Conservation (phyloP, 2,329 filamentous ascomycete species). For the Diaporthe ampelina region DNA sequence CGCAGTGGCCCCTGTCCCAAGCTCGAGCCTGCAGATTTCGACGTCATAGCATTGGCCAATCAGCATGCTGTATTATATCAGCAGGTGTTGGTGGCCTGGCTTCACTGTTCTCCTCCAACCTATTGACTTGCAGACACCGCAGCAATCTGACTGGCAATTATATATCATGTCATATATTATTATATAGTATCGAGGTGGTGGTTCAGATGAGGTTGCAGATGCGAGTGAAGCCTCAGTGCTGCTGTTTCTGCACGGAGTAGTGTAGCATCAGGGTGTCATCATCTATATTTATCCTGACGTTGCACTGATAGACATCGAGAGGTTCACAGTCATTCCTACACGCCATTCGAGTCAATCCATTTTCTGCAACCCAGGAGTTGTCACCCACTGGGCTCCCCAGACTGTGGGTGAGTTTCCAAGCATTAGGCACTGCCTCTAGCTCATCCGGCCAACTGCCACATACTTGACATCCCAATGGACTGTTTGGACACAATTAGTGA, state of each 20-base stretch:
- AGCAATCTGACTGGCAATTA: not conserved
- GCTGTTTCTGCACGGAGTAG: no score
- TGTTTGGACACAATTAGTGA: not conserved
- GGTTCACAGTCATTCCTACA: no score
- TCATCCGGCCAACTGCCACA: not conserved
- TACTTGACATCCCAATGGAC: not conserved
- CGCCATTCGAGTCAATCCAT: no score
- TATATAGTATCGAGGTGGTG: no score
- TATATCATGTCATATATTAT: not conserved
- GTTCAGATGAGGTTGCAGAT: not conserved
- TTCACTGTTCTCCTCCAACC: not conserved
- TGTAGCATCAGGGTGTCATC: not conserved
- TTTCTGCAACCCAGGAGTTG: no score
- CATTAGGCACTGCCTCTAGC: not conserved
- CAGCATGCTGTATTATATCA: conserved; percentile 30
- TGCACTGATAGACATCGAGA: not conserved
- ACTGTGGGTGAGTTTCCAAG: not conserved
- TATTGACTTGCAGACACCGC: not conserved
- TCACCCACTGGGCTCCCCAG: not conserved
- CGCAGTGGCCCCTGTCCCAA: not conserved
- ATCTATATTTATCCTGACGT: not conserved
- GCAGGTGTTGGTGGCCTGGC: not conserved
- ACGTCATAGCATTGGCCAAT: conserved; percentile 33
- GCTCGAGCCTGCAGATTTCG: conserved; percentile 18
- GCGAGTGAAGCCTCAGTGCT: not conserved